These are phyloP conservation scores for Apiotrichum laibachii DNA, from an alignment of 1,284 basidiomycete genomes.

Conservation along the genomic window DNA sequence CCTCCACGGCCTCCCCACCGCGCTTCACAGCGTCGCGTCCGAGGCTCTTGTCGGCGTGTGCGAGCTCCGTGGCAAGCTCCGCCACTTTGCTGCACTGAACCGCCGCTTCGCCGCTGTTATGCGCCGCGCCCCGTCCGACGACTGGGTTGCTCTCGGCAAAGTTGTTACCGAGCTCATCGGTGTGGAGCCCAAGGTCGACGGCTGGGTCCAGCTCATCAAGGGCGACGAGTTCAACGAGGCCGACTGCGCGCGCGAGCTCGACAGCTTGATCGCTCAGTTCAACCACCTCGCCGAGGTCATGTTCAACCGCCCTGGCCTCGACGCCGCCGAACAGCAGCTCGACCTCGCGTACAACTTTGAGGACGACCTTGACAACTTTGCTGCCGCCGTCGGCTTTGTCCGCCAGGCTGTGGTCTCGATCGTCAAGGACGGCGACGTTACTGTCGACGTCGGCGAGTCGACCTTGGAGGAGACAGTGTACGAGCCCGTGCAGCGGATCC, in stretches of 20 bases:
- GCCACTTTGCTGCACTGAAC: slow-evolving; percentile 73
- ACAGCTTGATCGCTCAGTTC: slow-evolving; percentile 81
- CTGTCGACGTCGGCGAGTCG: slow-evolving; percentile 67
- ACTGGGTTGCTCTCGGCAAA: slow-evolving; percentile 78
- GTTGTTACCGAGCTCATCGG: slow-evolving; percentile 79
- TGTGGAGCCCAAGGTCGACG: slow-evolving; percentile 86
- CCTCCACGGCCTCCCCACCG: slow-evolving; percentile 74
- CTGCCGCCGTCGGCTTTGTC: slow-evolving; percentile 79
- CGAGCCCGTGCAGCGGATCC: slow-evolving; percentile 71
- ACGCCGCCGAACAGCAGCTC: slow-evolving; percentile 83
- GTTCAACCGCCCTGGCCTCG: slow-evolving; percentile 74
- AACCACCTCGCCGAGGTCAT: slow-evolving; percentile 84
- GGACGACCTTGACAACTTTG: slow-evolving; percentile 85
- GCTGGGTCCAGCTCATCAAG: slow-evolving; percentile 78
- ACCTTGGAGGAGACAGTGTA: slow-evolving; percentile 71
- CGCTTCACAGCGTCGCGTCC: slow-evolving; percentile 72
- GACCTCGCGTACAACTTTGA: slow-evolving; percentile 77
- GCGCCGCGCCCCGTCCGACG: slow-evolving; percentile 70
- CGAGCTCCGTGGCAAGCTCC: slow-evolving; percentile 80
- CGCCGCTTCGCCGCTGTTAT: slow-evolving; percentile 82
- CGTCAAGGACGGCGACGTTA: slow-evolving; percentile 70
- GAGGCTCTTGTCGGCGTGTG: slow-evolving; percentile 82
- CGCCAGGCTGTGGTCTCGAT: slow-evolving; percentile 75
- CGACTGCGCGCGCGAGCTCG: slow-evolving; percentile 83
- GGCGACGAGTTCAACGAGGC: slow-evolving; percentile 86